phyloP scores from a whole-genome alignment of 495 filamentous ascomycete species.

The Pseudomonodictys pantanalensis region DNA sequence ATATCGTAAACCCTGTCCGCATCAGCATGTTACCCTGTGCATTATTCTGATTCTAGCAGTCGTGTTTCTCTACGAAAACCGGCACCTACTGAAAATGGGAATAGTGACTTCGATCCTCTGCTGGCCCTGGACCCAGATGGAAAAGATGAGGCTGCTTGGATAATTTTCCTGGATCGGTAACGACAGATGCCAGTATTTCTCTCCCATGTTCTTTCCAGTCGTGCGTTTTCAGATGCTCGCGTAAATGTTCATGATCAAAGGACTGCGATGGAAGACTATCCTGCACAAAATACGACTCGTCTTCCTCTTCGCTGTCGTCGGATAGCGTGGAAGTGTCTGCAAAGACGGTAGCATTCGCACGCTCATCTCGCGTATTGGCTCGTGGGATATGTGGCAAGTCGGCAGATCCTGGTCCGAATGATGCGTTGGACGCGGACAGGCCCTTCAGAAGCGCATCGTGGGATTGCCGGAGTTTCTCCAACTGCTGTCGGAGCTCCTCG shows the following conservation, averaged over 20 bases:
- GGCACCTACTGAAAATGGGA: conserved; percentile 51
- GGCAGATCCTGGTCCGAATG: neutral
- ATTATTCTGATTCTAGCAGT: too few relatives aligned
- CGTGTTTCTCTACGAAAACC: too few relatives aligned
- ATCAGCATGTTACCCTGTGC: too few relatives aligned
- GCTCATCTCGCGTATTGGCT: conserved; percentile 1
- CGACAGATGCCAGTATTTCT: conserved; percentile 40
- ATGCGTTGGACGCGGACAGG: conserved; percentile 1
- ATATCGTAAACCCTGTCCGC: conserved; percentile 55
- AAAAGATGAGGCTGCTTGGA: conserved; percentile 37
- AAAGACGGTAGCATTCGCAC: conserved; percentile 5
- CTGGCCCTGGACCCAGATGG: conserved; percentile 30
- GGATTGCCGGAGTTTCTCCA: conserved; percentile 14
- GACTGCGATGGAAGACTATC: conserved; percentile 23
- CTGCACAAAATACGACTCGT: conserved; percentile 33
- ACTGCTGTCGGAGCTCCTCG: conserved; percentile 19
- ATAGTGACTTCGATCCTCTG: conserved; percentile 41
- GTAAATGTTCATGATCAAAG: conserved; percentile 33
- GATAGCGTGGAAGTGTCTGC: conserved; percentile 25
- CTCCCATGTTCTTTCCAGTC: conserved; percentile 37
- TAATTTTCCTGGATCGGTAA: conserved; percentile 40
- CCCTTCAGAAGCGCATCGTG: conserved; percentile 13
- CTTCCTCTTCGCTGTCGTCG: conserved; percentile 31
- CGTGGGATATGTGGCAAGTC: neutral
- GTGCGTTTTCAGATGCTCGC: conserved; percentile 37